These are phyloP conservation scores for Termitomyces sp. DNA, from an alignment of 768 basidiomycete genomes.

Conservation along the genomic window DNA sequence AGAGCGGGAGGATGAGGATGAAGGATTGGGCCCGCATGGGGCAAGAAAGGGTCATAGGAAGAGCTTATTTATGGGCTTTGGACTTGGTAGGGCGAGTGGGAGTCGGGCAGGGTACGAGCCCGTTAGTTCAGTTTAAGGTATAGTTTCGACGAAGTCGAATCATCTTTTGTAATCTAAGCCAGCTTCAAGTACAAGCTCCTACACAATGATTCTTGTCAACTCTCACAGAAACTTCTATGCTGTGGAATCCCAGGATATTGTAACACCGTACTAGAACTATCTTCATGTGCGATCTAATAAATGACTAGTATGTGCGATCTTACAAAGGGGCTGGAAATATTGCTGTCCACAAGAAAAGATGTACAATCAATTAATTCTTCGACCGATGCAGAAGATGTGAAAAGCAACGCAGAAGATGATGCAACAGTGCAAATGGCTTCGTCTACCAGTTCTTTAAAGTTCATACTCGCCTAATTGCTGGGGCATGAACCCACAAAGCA, in stretches of 20 bases:
- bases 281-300: too few relatives aligned
- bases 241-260: neutral
- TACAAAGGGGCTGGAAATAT: neutral
- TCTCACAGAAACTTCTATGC: neutral
- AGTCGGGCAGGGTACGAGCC: slow-evolving; percentile 60
- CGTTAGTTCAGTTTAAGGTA: slow-evolving; percentile 48
- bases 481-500: too few relatives aligned
- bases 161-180: slow-evolving; percentile 1
- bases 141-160: neutral
- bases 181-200: neutral
- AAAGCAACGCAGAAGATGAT: neutral
- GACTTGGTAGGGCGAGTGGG: slow-evolving; percentile 42
- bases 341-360: neutral
- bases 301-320: too few relatives aligned
- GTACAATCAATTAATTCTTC: neutral
- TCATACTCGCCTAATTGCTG: too few relatives aligned
- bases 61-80: slow-evolving; percentile 52
- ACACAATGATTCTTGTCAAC: neutral
- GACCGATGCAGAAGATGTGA: neutral
- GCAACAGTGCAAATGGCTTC: too few relatives aligned
- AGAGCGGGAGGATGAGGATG: slow-evolving; percentile 56
- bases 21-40: slow-evolving; percentile 18
- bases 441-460: too few relatives aligned
- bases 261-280: neutral
- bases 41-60: slow-evolving; percentile 32